Conservation (phyloP, 2,329 filamentous ascomycete species). For the Mycogone perniciosa region DNA sequence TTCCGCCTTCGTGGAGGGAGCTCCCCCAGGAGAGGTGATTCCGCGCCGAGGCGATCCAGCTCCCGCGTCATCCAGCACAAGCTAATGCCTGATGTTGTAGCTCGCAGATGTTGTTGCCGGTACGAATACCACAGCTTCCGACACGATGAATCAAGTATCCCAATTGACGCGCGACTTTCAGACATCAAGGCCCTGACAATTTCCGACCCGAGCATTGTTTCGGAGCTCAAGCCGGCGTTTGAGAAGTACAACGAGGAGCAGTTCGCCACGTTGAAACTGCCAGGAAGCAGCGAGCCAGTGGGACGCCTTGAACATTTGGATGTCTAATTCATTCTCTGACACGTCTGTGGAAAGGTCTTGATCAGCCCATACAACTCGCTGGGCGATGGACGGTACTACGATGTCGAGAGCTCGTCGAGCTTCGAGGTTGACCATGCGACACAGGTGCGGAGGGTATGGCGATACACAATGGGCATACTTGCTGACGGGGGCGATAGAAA, state of each 20-base stretch:
- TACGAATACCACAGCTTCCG: slow-evolving; percentile 33
- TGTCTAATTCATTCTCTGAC: background rate
- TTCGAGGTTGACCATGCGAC: slow-evolving; percentile 83
- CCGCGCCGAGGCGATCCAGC: background rate
- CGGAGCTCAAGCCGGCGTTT: slow-evolving; percentile 75
- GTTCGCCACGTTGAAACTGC: slow-evolving; percentile 81
- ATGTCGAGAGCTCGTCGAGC: slow-evolving; percentile 79
- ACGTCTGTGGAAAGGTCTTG: slow-evolving; percentile 51
- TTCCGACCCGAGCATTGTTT: slow-evolving; percentile 59
- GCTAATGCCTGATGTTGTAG: slow-evolving; percentile 41
- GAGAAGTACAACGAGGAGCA: slow-evolving; percentile 96
- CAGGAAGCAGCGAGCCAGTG: slow-evolving; percentile 64
- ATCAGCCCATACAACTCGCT: slow-evolving; percentile 82
- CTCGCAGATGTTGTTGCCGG: slow-evolving; percentile 83
- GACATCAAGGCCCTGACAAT: slow-evolving; percentile 85
- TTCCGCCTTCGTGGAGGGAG: slow-evolving; percentile 85
- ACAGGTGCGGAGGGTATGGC: slow-evolving; percentile 45
- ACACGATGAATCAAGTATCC: background rate
- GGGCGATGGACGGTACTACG: slow-evolving; percentile 78
- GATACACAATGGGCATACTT: background rate
- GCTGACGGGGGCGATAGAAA: slow-evolving; percentile 49
- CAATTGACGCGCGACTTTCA: slow-evolving; percentile 32
- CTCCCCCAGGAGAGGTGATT: slow-evolving; percentile 86
- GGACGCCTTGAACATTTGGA: background rate
- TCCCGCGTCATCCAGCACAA: slow-evolving; percentile 16